Percentiles rank a stretch among this genome's conserved stretches.
phyloP scores from a whole-genome alignment of 2,329 filamentous ascomycete species.

The Emericellopsis cladophorae region DNA sequence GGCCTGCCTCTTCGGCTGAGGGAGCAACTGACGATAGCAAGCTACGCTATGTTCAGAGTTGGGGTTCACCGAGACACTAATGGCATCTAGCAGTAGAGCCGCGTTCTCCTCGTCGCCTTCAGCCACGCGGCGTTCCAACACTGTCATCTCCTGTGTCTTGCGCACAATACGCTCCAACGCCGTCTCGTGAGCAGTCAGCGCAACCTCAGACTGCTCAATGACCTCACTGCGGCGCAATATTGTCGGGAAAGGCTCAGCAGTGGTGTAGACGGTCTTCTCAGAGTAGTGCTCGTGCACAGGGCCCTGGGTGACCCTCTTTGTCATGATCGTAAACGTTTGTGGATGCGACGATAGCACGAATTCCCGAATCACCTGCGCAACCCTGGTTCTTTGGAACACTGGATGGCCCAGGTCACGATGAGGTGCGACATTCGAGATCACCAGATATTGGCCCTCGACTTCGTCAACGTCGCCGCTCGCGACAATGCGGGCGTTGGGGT shows the following conservation, averaged over 20 bases:
- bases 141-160: constrained; percentile 75
- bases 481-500: constrained; percentile 74
- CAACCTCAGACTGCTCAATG: constrained; percentile 51
- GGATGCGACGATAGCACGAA: constrained; percentile 71
- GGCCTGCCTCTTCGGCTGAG: constrained; percentile 30
- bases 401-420: constrained; percentile 73
- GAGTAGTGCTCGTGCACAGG: constrained; percentile 62
- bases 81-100: constrained; percentile 58
- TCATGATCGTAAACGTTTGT: constrained; percentile 66
- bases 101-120: constrained; percentile 62
- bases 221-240: constrained; percentile 84
- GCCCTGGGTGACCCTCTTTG: constrained; percentile 55
- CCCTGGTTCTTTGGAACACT: constrained; percentile 78
- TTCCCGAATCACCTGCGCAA: constrained; percentile 73
- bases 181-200: constrained; percentile 67
- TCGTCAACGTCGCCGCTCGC: constrained; percentile 58
- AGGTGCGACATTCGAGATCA: constrained; percentile 68
- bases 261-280: constrained; percentile 76
- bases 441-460: constrained; percentile 80
- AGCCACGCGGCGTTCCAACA: constrained; percentile 60
- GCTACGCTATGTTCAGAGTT: constrained; percentile 65
- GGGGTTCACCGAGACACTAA: constrained; percentile 65
- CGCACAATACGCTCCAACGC: constrained; percentile 80
- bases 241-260: constrained; percentile 79
- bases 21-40: constrained; percentile 63